phyloP scores from a whole-genome alignment of 2,329 filamentous ascomycete genomes.

The Myriangium duriaei region DNA sequence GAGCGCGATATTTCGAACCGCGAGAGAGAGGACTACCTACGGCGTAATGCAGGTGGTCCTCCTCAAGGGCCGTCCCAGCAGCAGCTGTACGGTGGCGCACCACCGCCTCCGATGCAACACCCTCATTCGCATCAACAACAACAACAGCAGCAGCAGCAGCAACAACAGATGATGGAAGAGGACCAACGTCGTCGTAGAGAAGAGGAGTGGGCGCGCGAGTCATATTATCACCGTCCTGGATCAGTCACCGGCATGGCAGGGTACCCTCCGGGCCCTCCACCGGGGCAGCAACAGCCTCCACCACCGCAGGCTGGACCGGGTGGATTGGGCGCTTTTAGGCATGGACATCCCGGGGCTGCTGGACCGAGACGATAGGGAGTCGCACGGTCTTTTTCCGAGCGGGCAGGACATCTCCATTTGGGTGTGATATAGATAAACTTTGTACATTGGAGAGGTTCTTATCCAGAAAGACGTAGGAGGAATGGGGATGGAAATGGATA shows the following conservation, averaged over 20 bases:
- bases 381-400: too few species aligned
- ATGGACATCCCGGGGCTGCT: neutral
- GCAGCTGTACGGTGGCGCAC: neutral
- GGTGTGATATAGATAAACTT: too few species aligned
- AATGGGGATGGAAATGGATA: too few species aligned
- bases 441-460: too few species aligned
- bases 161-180: conserved; percentile 5
- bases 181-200: conserved; percentile 1
- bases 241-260: neutral
- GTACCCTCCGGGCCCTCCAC: neutral
- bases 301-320: neutral
- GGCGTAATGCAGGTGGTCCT: neutral
- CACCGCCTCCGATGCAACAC: neutral
- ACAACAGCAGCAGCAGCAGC: conserved; percentile 2
- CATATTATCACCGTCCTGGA: neutral
- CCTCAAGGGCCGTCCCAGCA: too few species aligned
- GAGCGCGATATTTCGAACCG: too few species aligned
- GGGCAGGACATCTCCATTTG: too few species aligned
- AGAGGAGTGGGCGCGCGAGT: neutral
- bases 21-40: neutral
- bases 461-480: too few species aligned
- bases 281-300: neutral
- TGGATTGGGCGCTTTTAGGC: neutral
- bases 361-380: neutral
- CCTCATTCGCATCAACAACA: conserved; percentile 1